Base-by-base conservation (phyloP, 176 grass and related monocot genomes). In the Bolboschoenus planiculmis region DNA sequence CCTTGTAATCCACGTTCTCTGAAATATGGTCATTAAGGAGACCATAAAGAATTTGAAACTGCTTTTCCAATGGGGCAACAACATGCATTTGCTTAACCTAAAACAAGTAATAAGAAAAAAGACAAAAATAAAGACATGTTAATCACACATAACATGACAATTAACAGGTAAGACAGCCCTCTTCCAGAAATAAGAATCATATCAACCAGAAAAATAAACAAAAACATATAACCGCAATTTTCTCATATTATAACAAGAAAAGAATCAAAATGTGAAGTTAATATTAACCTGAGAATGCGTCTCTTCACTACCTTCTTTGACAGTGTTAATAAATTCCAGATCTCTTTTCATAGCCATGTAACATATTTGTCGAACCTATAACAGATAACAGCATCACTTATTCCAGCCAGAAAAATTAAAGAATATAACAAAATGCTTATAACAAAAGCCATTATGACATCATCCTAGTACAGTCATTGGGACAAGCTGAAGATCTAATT, bases 81-180 rank as follows among this genome's bases (percentile, higher is more conserved):
- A 95, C 54, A 91, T 98, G 82, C 90, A 87, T 93, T 91, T 98
- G 95, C 82, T 95, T 95, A 78, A 98, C 95, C 95, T 98, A 84
- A 92, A 87, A 70, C 68, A 64, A 50, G 26, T 75, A 27, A 47
- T 1, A 48, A 74, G 31, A 70, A 83, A 80, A 78, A 34, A 29
- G 62, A 85, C 40, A 89, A 62, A 21, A 89, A 64, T 35, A 66
- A 31, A 23, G 35, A 39, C 56, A 42, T 56, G n/a, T 68, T 58
- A 62, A 78, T 81, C 73, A 59, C 5, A 53, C 21, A 77, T 26
- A 77, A 80, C 20, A 80, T 57, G 10, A 3, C 15, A 53, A 16
- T 15, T n/a, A 29, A 78, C 26, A 15, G 27, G 40, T 56, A 39
- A 40, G 37, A 29, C n/a, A 9, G 16, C 18, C 4, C 6, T 70